These are phyloP conservation scores for Mycosphaerella arachidis DNA, from an alignment of 2,329 filamentous ascomycete species.

Conservation along the genomic window DNA sequence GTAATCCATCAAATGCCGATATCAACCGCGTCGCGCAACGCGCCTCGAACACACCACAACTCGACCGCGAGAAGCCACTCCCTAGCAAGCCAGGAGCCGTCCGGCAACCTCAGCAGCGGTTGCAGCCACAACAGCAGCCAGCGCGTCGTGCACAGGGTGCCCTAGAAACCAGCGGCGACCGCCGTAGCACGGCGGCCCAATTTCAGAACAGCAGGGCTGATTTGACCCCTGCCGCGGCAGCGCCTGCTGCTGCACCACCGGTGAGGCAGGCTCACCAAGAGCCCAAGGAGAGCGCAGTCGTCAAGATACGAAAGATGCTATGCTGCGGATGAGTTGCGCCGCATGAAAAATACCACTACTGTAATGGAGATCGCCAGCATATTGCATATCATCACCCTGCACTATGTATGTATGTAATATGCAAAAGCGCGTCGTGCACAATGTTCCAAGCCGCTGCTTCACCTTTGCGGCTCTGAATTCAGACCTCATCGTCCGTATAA, in stretches of 20 bases:
- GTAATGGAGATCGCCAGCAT: not conserved
- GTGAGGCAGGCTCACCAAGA: slow-evolving; percentile 34
- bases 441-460: not conserved
- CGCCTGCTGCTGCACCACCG: slow-evolving; percentile 7
- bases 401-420: not conserved
- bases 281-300: slow-evolving; percentile 74
- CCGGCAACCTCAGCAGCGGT: slow-evolving; percentile 63
- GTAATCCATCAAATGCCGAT: slow-evolving; percentile 79
- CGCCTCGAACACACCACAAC: slow-evolving; percentile 54
- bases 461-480: not conserved
- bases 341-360: slow-evolving; percentile 1
- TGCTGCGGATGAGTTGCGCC: slow-evolving; percentile 65
- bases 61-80: slow-evolving; percentile 33
- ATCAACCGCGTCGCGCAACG: slow-evolving; percentile 57
- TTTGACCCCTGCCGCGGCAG: slow-evolving; percentile 15
- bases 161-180: slow-evolving; percentile 60
- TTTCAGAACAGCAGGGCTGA: slow-evolving; percentile 88
- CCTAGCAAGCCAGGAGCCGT: slow-evolving; percentile 58
- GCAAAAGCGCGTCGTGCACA: not conserved
- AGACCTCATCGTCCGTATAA: not conserved
- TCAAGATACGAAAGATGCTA: slow-evolving; percentile 87
- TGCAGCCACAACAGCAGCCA: slow-evolving; percentile 27
- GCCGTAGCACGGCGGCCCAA: slow-evolving; percentile 89
- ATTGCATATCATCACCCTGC: not conserved
- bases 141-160: slow-evolving; percentile 27